A percentile compares a stretch with the other conserved stretches of the same genome.
phyloP scores from a whole-genome alignment of 495 filamentous ascomycete genomes.

The Lepraria neglecta region DNA sequence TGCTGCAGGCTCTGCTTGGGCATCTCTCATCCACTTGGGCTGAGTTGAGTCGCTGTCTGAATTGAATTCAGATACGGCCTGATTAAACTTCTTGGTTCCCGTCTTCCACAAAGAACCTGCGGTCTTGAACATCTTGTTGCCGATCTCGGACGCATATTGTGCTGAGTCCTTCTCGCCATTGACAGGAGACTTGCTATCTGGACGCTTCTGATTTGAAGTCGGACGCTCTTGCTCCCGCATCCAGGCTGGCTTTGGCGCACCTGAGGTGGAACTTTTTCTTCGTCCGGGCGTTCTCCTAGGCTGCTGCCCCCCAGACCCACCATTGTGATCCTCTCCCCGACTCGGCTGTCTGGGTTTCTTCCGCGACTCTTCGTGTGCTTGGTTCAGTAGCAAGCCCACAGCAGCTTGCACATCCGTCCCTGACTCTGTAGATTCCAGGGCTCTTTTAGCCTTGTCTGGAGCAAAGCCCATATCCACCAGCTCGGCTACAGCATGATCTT shows the following conservation, averaged over 20 bases:
- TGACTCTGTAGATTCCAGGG: conserved; percentile 68
- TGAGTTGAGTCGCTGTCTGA: conserved; percentile 71
- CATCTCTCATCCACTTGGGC: conserved; percentile 90
- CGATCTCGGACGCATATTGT: conserved; percentile 73
- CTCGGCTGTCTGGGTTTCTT: conserved; percentile 47
- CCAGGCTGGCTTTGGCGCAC: conserved; percentile 41
- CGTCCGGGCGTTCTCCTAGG: conserved; percentile 32
- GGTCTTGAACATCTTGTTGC: conserved; percentile 82
- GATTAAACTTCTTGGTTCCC: conserved; percentile 88
- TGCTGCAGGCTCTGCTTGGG: conserved; percentile 34
- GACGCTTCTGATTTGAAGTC: conserved; percentile 36
- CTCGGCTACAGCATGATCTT: conserved; percentile 79
- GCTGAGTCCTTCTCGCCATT: conserved; percentile 68
- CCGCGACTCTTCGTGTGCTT: conserved; percentile 70
- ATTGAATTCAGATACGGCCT: conserved; percentile 87
- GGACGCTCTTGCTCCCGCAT: conserved; percentile 37
- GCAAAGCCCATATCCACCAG: conserved; percentile 94
- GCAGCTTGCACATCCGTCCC: conserved; percentile 81
- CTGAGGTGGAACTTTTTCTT: conserved; percentile 38
- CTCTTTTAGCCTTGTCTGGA: conserved; percentile 67
- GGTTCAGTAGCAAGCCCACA: conserved; percentile 81
- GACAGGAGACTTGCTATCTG: conserved; percentile 51
- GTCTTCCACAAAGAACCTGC: conserved; percentile 92
- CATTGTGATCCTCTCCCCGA: conserved; percentile 27
- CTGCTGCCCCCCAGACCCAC: conserved; percentile 30